Percentiles rank a stretch among this genome's conserved stretches.
Evolutionary conservation across 1,139 yeast genomes (phyloP).

Genomic region (Scheffersomyces parashehatae): DNA sequence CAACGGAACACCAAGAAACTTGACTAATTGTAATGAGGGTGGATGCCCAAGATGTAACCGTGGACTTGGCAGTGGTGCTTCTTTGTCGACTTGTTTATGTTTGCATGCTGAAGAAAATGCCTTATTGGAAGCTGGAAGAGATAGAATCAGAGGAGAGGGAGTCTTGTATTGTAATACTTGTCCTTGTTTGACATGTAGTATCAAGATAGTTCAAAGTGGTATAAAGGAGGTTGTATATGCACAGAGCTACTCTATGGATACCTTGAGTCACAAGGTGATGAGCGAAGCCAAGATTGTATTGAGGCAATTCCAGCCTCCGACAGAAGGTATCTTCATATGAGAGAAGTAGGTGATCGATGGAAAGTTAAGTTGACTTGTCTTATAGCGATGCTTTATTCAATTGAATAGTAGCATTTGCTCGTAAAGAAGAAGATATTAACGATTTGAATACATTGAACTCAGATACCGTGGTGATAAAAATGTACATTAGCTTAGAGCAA

Average conservation of each 20-base stretch:
- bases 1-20: slow-evolving; percentile 92
- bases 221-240: slow-evolving; percentile 91
- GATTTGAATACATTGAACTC: too few relatives aligned
- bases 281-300: slow-evolving; percentile 70
- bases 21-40: slow-evolving; percentile 89
- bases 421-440: too few relatives aligned
- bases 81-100: slow-evolving; percentile 81
- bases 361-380: too few relatives aligned
- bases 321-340: slow-evolving; percentile 42
- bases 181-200: slow-evolving; percentile 94
- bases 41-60: slow-evolving; percentile 88
- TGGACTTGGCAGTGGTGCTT: slow-evolving; percentile 62
- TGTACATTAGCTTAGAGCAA: too few relatives aligned
- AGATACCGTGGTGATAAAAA: too few relatives aligned
- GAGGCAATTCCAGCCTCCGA: slow-evolving; percentile 73
- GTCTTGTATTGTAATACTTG: slow-evolving; percentile 92
- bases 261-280: slow-evolving; percentile 66
- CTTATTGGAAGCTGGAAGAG: slow-evolving; percentile 88
- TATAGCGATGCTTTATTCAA: too few relatives aligned
- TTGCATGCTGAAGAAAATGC: slow-evolving; percentile 98
- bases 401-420: too few relatives aligned
- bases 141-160: slow-evolving; percentile 53
- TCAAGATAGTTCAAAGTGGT: slow-evolving; percentile 92
- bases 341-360: too few relatives aligned
- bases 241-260: slow-evolving; percentile 91